Evolutionary conservation across 495 filamentous ascomycete genomes (phyloP).

Genomic region (Penicillium herquei): DNA sequence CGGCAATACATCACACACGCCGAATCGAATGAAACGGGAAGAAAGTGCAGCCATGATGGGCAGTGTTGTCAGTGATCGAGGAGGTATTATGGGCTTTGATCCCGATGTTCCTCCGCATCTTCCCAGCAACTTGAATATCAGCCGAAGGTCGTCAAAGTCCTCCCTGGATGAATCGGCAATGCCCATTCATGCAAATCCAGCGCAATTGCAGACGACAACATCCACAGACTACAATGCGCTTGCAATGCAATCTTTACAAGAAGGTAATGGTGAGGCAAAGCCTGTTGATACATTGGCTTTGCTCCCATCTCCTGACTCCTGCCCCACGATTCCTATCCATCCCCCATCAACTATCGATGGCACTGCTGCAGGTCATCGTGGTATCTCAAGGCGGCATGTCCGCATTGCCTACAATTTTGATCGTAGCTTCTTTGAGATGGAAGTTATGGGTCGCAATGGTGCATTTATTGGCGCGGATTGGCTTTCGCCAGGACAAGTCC

Average conservation of each 20-base stretch:
- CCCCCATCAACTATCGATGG: constrained; percentile 63
- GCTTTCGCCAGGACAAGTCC: constrained; percentile 57
- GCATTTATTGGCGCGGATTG: constrained; percentile 78
- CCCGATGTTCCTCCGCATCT: constrained; percentile 45
- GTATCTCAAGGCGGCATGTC: constrained; percentile 83
- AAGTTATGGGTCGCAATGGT: constrained; percentile 81
- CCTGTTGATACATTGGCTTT: constrained; percentile 41
- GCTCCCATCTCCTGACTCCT: constrained; percentile 54
- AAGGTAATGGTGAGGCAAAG: constrained; percentile 36
- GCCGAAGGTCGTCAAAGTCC: constrained; percentile 49
- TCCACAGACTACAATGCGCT: constrained; percentile 45
- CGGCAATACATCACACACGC: constrained; percentile 45
- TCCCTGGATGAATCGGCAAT: constrained; percentile 38
- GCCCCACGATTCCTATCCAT: constrained; percentile 78
- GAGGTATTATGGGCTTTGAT: constrained; percentile 58
- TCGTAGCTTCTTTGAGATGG: constrained; percentile 71
- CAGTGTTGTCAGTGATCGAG: constrained; percentile 58
- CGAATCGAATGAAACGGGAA: constrained; percentile 47
- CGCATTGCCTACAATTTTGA: constrained; percentile 79
- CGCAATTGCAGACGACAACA: constrained; percentile 39
- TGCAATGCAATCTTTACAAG: constrained; percentile 45
- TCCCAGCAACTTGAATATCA: constrained; percentile 36
- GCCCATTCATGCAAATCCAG: constrained; percentile 43
- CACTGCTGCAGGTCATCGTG: constrained; percentile 59
- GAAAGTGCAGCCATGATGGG: constrained; percentile 44